Percentiles rank a stretch among this genome's conserved stretches.
phyloP scores from a whole-genome alignment of 1,284 basidiomycete species.

The Ustilago cynodontis region DNA sequence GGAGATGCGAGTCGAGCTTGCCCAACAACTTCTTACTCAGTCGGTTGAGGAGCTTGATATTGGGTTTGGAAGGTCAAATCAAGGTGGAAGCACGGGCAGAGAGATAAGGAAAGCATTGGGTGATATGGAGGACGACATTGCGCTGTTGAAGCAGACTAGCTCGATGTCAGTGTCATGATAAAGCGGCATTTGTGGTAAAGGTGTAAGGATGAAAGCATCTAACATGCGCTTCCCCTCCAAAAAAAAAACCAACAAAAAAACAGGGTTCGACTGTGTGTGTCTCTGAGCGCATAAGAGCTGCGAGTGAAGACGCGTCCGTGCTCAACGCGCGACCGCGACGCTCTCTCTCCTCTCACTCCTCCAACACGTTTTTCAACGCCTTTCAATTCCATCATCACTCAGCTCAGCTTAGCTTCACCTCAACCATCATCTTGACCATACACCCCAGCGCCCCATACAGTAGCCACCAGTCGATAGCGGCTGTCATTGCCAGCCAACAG shows the following conservation, averaged over 20 bases:
- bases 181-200: not conserved
- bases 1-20: conserved; percentile 40
- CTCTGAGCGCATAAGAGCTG: not conserved
- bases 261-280: not conserved
- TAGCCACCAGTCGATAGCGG: not conserved
- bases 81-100: conserved; percentile 27
- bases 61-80: conserved; percentile 52
- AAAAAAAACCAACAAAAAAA: too few species aligned
- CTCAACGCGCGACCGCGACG: conserved; percentile 23
- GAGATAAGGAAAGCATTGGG: conserved; percentile 34
- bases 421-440: not conserved
- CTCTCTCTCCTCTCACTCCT: not conserved
- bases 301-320: conserved; percentile 31
- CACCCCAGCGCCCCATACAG: too few species aligned
- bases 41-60: conserved; percentile 51
- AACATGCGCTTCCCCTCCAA: too few species aligned
- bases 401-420: not conserved
- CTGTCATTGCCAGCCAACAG: not conserved
- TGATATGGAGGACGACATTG: conserved; percentile 38
- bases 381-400: not conserved
- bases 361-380: not conserved
- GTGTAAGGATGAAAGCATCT: not conserved
- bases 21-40: conserved; percentile 48
- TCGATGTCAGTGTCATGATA: conserved; percentile 30
- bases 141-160: conserved; percentile 31